Evolutionary conservation across 768 basidiomycete genomes (phyloP), one percentile per base, ranked within the genome.

Genomic region (Panaeolus papilionaceus): DNA sequence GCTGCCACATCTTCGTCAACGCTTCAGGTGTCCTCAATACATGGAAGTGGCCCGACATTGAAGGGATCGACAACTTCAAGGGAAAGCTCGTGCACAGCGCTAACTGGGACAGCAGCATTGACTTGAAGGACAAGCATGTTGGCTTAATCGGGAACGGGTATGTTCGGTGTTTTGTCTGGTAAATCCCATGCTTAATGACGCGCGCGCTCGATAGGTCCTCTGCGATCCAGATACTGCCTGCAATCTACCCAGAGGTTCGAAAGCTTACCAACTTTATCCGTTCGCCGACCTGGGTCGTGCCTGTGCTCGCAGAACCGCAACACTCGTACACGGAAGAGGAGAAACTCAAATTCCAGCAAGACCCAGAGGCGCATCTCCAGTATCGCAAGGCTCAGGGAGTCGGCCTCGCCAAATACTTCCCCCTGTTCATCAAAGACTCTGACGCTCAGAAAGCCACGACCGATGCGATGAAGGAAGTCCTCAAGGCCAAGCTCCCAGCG

Each of bases 111-210:
- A 65, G 73, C 1, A 75, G 75, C 10, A 75, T 82, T 4, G 76
- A 81, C 14, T 74, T 89, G 23, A 72, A 71, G 8, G 79, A 79
- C 8, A 88, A 87, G 73, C 77, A 78, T 10, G 82, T 91, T 8
- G 88, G 83, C 0, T 83, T 90, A 7, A 81, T 89, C 67, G 89
- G 88, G 9, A 88, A 87, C 69, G 89, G 86, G 47, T 51, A 2
- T 81, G 82, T 49, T 44, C 16, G 16, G 18, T 18, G 14, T 44
- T 2, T 85, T 38, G 86, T 83, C 81, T 87, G 69, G 51, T 80
- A 76, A n/a, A 67, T 44, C n/a, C 69, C 81, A 63, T 10, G 14
- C 10, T 20, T 10, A 51, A 44, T 44, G 5, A 16, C 18, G 5
- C 12, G 11, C 42, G 5, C 8, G 23, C 20, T 26, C 47, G 3